phyloP scores from a whole-genome alignment of 2,329 filamentous ascomycete species.

The Penicillium sp. region DNA sequence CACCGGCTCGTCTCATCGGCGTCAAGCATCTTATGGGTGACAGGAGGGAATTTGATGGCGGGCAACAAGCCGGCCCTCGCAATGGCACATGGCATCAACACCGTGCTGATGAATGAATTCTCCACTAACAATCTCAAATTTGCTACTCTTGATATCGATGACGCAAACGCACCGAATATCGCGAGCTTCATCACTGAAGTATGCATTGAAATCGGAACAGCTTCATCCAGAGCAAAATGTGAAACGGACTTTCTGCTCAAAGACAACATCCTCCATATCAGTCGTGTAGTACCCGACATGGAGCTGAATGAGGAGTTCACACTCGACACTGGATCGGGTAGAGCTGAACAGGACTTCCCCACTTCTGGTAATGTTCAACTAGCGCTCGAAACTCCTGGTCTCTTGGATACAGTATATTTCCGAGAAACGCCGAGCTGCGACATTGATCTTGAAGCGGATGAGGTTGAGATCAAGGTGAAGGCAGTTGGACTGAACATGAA shows the following conservation, averaged over 20 bases:
- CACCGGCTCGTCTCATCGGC: not conserved
- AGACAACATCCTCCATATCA: not conserved
- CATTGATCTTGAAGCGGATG: not conserved
- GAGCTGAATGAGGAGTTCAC: not conserved
- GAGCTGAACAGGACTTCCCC: not conserved
- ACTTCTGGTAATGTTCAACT: not conserved
- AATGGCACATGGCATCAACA: slow-evolving; percentile 1
- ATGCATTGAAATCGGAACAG: not conserved
- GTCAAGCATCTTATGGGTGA: not conserved
- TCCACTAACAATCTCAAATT: not conserved
- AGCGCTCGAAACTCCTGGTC: not conserved
- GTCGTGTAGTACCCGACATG: not conserved
- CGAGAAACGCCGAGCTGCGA: not conserved
- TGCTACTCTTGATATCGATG: not conserved
- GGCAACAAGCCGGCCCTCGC: not conserved
- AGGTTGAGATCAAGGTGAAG: not conserved
- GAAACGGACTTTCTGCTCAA: slow-evolving; percentile 1
- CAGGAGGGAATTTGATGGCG: not conserved
- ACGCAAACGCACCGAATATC: not conserved
- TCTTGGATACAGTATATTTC: not conserved
- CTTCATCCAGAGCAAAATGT: not conserved
- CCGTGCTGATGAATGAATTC: not conserved
- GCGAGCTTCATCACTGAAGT: not conserved
- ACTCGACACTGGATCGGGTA: not conserved
- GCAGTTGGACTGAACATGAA: slow-evolving; percentile 1